A percentile compares a stretch with the other conserved stretches of the same genome.
Conservation (phyloP, 495 filamentous ascomycete genomes). For the Podospora conica region DNA sequence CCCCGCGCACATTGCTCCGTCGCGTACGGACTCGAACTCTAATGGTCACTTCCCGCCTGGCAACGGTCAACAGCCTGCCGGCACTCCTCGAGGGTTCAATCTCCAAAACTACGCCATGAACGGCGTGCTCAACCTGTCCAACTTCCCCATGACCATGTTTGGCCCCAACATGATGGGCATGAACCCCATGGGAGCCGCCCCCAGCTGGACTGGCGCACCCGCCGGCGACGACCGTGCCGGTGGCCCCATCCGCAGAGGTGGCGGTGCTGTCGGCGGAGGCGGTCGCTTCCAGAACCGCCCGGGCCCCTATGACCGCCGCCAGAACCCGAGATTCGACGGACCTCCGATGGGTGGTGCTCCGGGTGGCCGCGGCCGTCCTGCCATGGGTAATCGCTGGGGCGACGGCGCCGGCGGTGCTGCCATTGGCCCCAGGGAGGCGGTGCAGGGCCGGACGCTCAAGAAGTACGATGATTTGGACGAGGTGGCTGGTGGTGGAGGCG, state of each 20-base stretch:
- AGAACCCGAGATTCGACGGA: conserved; percentile 34
- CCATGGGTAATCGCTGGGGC: conserved; percentile 53
- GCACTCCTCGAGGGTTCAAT: conserved; percentile 88
- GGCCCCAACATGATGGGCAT: conserved; percentile 52
- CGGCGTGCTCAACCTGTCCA: conserved; percentile 50
- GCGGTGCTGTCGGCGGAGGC: conserved; percentile 23
- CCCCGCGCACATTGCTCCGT: conserved; percentile 85
- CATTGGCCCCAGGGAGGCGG: conserved; percentile 75
- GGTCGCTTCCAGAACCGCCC: conserved; percentile 42
- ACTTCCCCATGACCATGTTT: conserved; percentile 45
- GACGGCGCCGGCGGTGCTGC: conserved; percentile 60
- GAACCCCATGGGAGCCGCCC: conserved; percentile 33
- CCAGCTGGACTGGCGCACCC: conserved; percentile 37
- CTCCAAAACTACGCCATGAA: conserved; percentile 57
- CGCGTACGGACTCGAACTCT: conserved; percentile 90
- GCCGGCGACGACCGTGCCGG: conserved; percentile 42
- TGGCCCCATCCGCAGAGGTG: conserved; percentile 45
- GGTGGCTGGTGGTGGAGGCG: conserved; percentile 45
- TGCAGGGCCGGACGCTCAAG: conserved; percentile 84
- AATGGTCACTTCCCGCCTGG: conserved; percentile 87
- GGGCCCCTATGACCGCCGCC: conserved; percentile 46
- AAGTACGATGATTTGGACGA: conserved; percentile 97
- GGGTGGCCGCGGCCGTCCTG: conserved; percentile 40
- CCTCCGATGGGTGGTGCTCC: conserved; percentile 31
- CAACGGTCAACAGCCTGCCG: conserved; percentile 66